Base-by-base conservation (phyloP, 2,329 filamentous ascomycete genomes). In the Fusarium circinatum region DNA sequence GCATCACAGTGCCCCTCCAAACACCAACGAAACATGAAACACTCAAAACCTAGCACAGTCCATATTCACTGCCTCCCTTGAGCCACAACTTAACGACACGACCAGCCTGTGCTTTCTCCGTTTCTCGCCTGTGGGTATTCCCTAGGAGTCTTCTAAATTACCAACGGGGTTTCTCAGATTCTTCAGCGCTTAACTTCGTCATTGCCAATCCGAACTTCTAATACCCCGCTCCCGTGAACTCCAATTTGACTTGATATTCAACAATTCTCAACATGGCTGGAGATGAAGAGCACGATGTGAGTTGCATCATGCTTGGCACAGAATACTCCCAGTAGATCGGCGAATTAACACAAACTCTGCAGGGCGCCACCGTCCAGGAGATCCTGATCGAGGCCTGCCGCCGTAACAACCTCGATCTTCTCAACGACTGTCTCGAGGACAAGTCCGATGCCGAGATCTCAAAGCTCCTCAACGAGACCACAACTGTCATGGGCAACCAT, bases 341-440 rank as follows among this genome's bases (percentile, higher is more conserved):
- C 41, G 26, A 32, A 41, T 32, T 59, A 32, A 62, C 30, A 6
- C 17, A 14, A 26, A 17, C 14, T 52, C 32, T 52, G 24, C 12
- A 17, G 93, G 96, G 96, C 81, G 96, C 96, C 77, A 94, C 94
- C 68, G 90, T 91, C 52, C 89, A 92, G 82, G 96, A 98, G 86
- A 89, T 94, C 79, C 89, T 98, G 78, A 90, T 98, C 84, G 96
- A 97, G 86, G 94, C 96, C 78, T 97, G 94, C 85, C 94, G 96
- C 70, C 90, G 95, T 80, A 96, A 98, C 88, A 98, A 98, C 84
- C 91, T 91, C 76, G 92, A 96, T 61, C 90, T 98, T 69, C 90
- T 98, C 64, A 85, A 89, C 77, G 92, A 96, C 78, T 89, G 95
- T 65, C 87, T 98, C 75, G 84, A 88, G 47, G 84, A 85, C 74